A percentile compares a stretch with the other conserved stretches of the same genome.
These are phyloP conservation scores for Gossypium arboreum DNA, from an alignment of 345 rosid genomes.

Conservation along the genomic window DNA sequence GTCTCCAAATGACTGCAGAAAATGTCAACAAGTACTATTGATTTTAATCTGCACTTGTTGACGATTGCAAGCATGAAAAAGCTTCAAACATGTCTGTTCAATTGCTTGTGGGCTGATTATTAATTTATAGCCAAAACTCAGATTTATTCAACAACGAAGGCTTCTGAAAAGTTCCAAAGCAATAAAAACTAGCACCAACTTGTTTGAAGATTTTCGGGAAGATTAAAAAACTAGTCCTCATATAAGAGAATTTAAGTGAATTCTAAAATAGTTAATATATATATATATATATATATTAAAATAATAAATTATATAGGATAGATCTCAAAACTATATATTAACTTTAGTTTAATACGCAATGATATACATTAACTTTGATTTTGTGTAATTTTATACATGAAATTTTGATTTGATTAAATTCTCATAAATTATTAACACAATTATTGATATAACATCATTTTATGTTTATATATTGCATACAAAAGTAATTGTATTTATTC, in stretches of 20 bases:
- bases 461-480: no score
- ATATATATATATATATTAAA: no score
- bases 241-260: background rate
- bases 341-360: no score
- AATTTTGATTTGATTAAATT: no score
- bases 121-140: background rate
- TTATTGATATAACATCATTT: no score
- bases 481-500: no score
- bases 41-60: background rate
- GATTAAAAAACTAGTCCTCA: background rate
- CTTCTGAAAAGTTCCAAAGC: background rate
- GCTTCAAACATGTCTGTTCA: background rate
- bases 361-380: no score
- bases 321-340: no score
- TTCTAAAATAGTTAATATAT: no score
- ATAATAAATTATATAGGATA: no score
- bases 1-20: background rate
- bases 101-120: background rate
- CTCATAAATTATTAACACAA: no score
- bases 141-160: background rate
- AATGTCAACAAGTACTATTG: background rate
- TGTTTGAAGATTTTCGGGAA: background rate
- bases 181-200: background rate
- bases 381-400: no score
- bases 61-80: background rate